phyloP scores from a whole-genome alignment of 306 rosid genomes.

The Malus asiatica region DNA sequence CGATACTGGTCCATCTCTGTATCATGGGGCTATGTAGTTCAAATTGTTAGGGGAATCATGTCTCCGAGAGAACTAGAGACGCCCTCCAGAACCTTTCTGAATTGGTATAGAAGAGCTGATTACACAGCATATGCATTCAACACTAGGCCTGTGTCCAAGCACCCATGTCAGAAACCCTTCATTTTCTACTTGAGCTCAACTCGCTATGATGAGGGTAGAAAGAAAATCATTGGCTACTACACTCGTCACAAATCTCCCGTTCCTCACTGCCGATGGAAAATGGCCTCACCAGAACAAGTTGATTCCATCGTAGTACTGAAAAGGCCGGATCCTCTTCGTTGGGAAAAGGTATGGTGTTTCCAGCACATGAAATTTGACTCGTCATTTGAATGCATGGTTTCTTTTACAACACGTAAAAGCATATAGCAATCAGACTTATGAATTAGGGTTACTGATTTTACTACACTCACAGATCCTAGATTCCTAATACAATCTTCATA shows the following conservation, averaged over 20 bases:
- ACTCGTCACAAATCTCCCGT: slow-evolving; percentile 16
- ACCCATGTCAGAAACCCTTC: slow-evolving; percentile 79
- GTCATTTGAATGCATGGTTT: background rate
- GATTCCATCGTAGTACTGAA: slow-evolving; percentile 51
- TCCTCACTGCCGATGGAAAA: slow-evolving; percentile 60
- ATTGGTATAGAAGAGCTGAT: slow-evolving; percentile 76
- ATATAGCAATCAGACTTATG: background rate
- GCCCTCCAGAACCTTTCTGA: slow-evolving; percentile 75
- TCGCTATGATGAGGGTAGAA: slow-evolving; percentile 26
- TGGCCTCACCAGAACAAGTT: slow-evolving; percentile 52
- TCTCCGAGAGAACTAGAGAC: slow-evolving; percentile 84
- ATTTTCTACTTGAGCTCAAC: slow-evolving; percentile 40
- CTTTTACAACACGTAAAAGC: background rate
- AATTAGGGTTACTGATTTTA: background rate
- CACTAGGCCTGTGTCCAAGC: slow-evolving; percentile 73
- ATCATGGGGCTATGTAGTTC: slow-evolving; percentile 89
- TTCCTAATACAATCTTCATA: background rate
- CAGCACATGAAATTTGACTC: background rate
- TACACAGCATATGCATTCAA: slow-evolving; percentile 84
- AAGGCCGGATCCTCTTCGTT: slow-evolving; percentile 59
- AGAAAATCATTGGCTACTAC: slow-evolving; percentile 36
- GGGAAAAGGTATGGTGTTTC: slow-evolving; percentile 55
- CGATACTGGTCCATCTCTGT: slow-evolving; percentile 72
- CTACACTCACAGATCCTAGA: background rate
- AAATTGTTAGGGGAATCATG: slow-evolving; percentile 57